Base-by-base conservation (phyloP, 805 yeast genomes). In the Scheffersomyces ergatensis region DNA sequence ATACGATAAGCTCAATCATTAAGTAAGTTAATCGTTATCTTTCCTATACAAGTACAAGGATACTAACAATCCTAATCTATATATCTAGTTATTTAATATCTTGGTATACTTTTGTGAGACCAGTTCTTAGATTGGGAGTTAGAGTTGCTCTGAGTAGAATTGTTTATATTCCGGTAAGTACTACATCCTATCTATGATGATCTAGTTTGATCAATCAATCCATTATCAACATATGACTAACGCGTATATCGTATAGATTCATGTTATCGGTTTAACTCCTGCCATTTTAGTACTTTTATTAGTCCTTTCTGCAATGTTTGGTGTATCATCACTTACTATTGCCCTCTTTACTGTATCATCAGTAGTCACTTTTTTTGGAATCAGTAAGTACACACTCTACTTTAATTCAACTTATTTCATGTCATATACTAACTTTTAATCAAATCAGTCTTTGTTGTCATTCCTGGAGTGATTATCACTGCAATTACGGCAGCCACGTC, bases 271-370 rank as follows among this genome's bases (percentile, higher is more conserved):
- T 14, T 29, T 29, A 14, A 6, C 32, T 14, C 32, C 32, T 14
- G 32, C 6, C 5, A 15, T 29, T 29, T 15, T 29, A 6, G 15
- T 29, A 5, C n/a, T 29, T 29, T 15, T 29, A 14, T 15, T 29
- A 14, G 32, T 37, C 5, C 34, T 23, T 23, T 18, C 33, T 13
- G 23, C 32, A 3, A 38, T 38, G 40, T 32, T 38, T 38, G 36
- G 29, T 13, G 21, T 38, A 17, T 38, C 40, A 15, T 30, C 40
- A 23, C 8, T 33, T 17, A 13, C 18, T n/a, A 16, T 38, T 12
- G 26, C 20, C 5, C 11, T 38, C 6, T 29, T 27, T 5, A 14
- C 34, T 3, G 5, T 16, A 11, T n/a, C 34, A 13, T 38, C 36
- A 30, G 13, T 38, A 14, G 36, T 20, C 4, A 23, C 24, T 13